Conservation (phyloP, 2,329 filamentous ascomycete genomes). For the Nannizzia gypsea region DNA sequence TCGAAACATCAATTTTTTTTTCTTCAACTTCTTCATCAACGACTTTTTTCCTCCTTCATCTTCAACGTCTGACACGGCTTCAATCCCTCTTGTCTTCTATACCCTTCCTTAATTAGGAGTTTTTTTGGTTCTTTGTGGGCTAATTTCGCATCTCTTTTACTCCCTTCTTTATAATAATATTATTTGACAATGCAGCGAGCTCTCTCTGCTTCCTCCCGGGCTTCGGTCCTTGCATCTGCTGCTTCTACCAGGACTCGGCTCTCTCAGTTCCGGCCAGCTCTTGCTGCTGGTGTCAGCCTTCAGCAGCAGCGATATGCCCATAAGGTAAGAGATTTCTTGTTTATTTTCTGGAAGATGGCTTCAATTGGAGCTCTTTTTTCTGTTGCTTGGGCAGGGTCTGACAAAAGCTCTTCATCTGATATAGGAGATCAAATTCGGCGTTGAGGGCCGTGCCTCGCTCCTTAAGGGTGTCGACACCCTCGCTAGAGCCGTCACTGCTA, state of each 20-base stretch:
- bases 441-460: slow-evolving; percentile 80
- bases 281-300: slow-evolving; percentile 45
- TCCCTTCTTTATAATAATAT: slow-evolving; percentile 14
- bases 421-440: slow-evolving; percentile 95
- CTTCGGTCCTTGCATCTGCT: slow-evolving; percentile 62
- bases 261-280: slow-evolving; percentile 51
- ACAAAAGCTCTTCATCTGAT: slow-evolving; percentile 15
- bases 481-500: slow-evolving; percentile 89
- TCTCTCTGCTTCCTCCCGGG: slow-evolving; percentile 67
- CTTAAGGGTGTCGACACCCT: slow-evolving; percentile 93
- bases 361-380: not conserved
- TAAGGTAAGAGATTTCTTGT: slow-evolving; percentile 56
- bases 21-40: slow-evolving; percentile 18
- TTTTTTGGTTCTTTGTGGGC: slow-evolving; percentile 22
- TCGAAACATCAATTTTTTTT: slow-evolving; percentile 21
- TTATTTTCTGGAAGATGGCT: not conserved
- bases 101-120: slow-evolving; percentile 22
- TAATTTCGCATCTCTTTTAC: slow-evolving; percentile 17
- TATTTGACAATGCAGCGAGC: slow-evolving; percentile 77
- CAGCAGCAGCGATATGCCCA: slow-evolving; percentile 94
- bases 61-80: slow-evolving; percentile 17
- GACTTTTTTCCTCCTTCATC: slow-evolving; percentile 21
- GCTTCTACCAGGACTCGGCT: slow-evolving; percentile 46
- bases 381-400: slow-evolving; percentile 16
- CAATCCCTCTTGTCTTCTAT: slow-evolving; percentile 6